Evolutionary conservation across 2,329 filamentous ascomycete species (phyloP).

Genomic region (Fusarium lateritium): DNA sequence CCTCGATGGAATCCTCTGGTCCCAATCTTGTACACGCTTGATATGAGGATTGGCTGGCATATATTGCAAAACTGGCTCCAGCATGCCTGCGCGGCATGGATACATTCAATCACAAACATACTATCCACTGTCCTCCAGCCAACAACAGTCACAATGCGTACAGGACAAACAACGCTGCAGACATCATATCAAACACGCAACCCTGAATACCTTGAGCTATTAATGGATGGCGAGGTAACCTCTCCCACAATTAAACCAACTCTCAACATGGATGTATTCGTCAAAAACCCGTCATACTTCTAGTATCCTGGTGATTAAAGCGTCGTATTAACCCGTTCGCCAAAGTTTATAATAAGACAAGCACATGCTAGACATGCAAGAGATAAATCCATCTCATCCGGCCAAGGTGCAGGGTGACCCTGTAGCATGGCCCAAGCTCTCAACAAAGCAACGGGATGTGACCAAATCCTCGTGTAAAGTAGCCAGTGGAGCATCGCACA

Average conservation of each 20-base stretch:
- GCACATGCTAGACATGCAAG: constrained; percentile 39
- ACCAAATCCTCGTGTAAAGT: constrained; percentile 44
- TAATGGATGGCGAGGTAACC: constrained; percentile 1
- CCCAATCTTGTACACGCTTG: constrained; percentile 19
- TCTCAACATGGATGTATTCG: constrained; percentile 27
- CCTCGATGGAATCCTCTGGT: constrained; percentile 8
- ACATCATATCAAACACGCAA: background rate
- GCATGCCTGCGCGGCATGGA: constrained; percentile 15
- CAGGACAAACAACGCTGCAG: constrained; percentile 1
- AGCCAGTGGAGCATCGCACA: constrained; percentile 41
- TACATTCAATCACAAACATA: constrained; percentile 1
- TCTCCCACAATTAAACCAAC: constrained; percentile 1
- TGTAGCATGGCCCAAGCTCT: constrained; percentile 37
- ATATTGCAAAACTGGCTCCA: constrained; percentile 12
- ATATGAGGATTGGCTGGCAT: constrained; percentile 18
- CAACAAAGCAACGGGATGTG: constrained; percentile 27
- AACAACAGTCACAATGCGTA: constrained; percentile 18
- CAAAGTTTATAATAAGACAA: constrained; percentile 19
- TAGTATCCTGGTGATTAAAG: constrained; percentile 36
- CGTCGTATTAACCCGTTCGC: constrained; percentile 35
- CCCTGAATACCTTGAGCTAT: too few relatives aligned
- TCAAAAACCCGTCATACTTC: constrained; percentile 17
- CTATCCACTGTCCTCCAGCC: constrained; percentile 6
- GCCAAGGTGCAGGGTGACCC: constrained; percentile 34
- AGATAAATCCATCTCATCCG: constrained; percentile 32